A percentile compares a stretch with the other conserved stretches of the same genome.
phyloP scores from a whole-genome alignment of 352 stramenopile species.

The Phytophthora niederhauseri region DNA sequence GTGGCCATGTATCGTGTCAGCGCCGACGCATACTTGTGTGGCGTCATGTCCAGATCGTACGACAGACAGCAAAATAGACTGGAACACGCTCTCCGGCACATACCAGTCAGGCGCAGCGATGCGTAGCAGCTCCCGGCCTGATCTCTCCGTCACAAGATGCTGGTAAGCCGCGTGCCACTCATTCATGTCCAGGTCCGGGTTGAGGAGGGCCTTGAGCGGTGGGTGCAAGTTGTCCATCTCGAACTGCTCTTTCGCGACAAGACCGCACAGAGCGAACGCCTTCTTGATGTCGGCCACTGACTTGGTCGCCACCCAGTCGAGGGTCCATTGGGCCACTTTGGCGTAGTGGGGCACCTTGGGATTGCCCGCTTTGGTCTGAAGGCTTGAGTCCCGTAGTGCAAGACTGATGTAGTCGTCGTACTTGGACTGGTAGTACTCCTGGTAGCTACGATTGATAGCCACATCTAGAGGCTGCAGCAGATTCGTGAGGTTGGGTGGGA shows the following conservation, averaged over 20 bases:
- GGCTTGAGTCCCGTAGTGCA: background rate
- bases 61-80: constrained; percentile 13
- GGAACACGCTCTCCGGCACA: background rate
- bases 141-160: background rate
- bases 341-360: constrained; percentile 6
- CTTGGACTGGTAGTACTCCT: constrained; percentile 17
- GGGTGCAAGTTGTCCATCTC: constrained; percentile 3
- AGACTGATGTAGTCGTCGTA: constrained; percentile 10
- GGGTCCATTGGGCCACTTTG: constrained; percentile 10
- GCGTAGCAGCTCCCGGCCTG: background rate
- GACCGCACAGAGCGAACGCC: constrained; percentile 4
- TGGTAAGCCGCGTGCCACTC: constrained; percentile 5
- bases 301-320: constrained; percentile 5
- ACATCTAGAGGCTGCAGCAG: constrained; percentile 14
- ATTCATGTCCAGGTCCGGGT: background rate
- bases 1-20: constrained; percentile 10
- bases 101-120: constrained; percentile 7
- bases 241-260: constrained; percentile 11
- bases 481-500: constrained; percentile 9
- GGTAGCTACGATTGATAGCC: constrained; percentile 15
- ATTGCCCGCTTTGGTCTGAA: constrained; percentile 12
- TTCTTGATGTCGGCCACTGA: constrained; percentile 1
- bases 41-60: background rate
- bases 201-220: background rate
- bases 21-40: background rate